Percentiles rank a stretch among this genome's conserved stretches.
Evolutionary conservation across 2,329 filamentous ascomycete genomes (phyloP).

Genomic region (Periconia sp.): DNA sequence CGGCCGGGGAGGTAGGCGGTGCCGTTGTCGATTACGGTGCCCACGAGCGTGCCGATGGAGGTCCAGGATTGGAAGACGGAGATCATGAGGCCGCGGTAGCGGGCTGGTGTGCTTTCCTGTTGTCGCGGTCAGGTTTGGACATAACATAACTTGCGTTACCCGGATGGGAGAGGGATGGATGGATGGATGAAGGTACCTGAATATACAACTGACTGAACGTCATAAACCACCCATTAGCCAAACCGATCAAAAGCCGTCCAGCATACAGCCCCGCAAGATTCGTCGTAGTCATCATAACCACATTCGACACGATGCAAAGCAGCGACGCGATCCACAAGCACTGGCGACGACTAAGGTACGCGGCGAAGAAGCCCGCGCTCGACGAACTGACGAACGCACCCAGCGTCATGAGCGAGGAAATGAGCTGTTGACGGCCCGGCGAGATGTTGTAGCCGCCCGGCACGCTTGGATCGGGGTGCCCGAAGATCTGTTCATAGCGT

Average conservation of each 20-base stretch:
- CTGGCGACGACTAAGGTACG: constrained; percentile 43
- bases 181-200: constrained; percentile 35
- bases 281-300: constrained; percentile 59
- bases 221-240: constrained; percentile 57
- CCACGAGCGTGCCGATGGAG: constrained; percentile 47
- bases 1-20: constrained; percentile 25
- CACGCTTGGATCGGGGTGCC: constrained; percentile 26
- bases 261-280: constrained; percentile 57
- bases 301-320: constrained; percentile 50
- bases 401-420: constrained; percentile 50
- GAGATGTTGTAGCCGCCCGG: constrained; percentile 51
- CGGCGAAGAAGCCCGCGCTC: constrained; percentile 36
- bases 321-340: constrained; percentile 53
- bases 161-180: not conserved
- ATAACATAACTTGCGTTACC: not conserved
- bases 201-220: constrained; percentile 57
- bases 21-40: constrained; percentile 56
- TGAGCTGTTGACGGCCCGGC: constrained; percentile 45
- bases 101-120: constrained; percentile 51
- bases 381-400: constrained; percentile 49
- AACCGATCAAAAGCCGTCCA: constrained; percentile 58
- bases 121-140: not conserved
- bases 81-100: constrained; percentile 54
- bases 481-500: constrained; percentile 25
- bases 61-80: constrained; percentile 54